Percentiles rank a stretch among this genome's conserved stretches.
These are phyloP conservation scores for Monilinia laxa DNA, from an alignment of 2,329 filamentous ascomycete genomes.

Conservation along the genomic window DNA sequence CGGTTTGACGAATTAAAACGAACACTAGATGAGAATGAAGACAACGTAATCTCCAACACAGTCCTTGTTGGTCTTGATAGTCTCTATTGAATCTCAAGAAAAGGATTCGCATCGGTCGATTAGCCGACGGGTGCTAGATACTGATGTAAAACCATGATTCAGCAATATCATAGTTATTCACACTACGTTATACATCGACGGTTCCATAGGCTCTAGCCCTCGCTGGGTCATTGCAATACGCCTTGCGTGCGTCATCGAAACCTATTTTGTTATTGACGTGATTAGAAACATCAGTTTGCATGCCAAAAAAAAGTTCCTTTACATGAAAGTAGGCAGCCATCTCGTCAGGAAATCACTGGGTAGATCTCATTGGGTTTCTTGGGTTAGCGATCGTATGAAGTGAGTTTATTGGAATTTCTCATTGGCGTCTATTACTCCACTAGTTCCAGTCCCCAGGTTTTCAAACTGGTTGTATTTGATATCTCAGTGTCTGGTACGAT, in stretches of 20 bases:
- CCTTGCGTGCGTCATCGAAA: not conserved
- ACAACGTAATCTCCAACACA: no score
- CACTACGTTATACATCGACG: not conserved
- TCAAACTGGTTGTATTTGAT: not conserved
- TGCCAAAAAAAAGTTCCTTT: not conserved
- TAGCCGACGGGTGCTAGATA: no score
- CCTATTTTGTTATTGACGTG: not conserved
- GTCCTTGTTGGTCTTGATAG: no score
- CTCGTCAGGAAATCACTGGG: slow-evolving; percentile 24
- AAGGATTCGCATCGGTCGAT: not conserved
- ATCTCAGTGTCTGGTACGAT: not conserved
- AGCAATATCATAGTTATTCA: not conserved
- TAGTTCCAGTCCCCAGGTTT: not conserved
- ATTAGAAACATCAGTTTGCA: not conserved
- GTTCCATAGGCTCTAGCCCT: not conserved
- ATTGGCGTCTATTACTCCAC: not conserved
- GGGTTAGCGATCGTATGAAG: not conserved
- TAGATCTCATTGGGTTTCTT: not conserved
- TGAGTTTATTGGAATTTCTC: not conserved
- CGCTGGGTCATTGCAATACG: not conserved
- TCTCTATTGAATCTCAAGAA: not conserved
- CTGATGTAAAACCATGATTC: not conserved
- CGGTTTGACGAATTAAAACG: no score
- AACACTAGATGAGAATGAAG: no score
- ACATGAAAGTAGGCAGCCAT: not conserved